Evolutionary conservation across 2,329 filamentous ascomycete species (phyloP), one percentile per base, ranked within the genome.

Genomic region (Penicillium oxalicum): DNA sequence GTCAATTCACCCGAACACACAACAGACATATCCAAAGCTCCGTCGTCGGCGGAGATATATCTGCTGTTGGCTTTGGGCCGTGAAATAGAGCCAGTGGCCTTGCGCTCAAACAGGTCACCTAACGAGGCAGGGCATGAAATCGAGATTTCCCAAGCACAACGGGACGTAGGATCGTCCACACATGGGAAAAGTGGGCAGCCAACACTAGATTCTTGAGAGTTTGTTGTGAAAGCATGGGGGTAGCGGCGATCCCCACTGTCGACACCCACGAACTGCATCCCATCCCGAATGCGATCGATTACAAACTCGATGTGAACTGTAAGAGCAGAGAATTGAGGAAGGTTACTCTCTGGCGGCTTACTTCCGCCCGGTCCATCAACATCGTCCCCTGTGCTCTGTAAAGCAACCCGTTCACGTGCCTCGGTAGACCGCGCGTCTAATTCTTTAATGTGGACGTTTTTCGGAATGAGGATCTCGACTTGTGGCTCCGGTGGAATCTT

Each of bases 141-240:
- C 2, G 87, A 88, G 43, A 98, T 78, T 49, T 90, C 88, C 88
- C 93, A 98, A 9, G 84, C 83, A 62, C 86, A 91, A 48, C 89
- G 81, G 49, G 87, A 84, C 32, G 83, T 83, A 25, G 86, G 81
- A 63, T 95, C 87, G 65, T 98, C 93, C 45, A 97, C 78, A 66
- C 93, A 97, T 0, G 93, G 93, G 61, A 98, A 98, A 26, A 97
- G 82, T 58, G 86, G 91, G 40, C 84, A 91, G 1, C 89, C 84
- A 13, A 83, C 84, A 28, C 91, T 90, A 0, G 89, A 82, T 52
- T 87, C 84, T 37, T 86, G 74, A 2, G 85, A 87, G 62, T 91
- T 90, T 36, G 84, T 85, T 0, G 91, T 95, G 67, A 95, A 98
- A 42, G 88, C 84, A 71, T 98, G 91, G 0, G 93, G 90, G 66